Evolutionary conservation across 306 rosid species (phyloP).

Genomic region (Adenanthera pavonina): DNA sequence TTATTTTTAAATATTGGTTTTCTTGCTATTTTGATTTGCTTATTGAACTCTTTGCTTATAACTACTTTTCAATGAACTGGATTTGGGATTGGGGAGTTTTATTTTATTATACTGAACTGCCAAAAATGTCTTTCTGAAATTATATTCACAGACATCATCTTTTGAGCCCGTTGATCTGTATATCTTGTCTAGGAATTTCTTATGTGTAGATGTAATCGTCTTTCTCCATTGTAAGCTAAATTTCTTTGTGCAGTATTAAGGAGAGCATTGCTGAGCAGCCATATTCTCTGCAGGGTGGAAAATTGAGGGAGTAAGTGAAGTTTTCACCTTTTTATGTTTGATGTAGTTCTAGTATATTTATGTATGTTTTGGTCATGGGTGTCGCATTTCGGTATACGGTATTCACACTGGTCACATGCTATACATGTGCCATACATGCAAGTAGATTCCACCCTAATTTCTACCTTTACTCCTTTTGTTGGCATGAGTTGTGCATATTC

Average conservation of each 20-base stretch:
- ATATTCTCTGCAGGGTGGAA: conserved; percentile 74
- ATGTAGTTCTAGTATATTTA: conserved; percentile 9
- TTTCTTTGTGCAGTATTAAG: conserved; percentile 72
- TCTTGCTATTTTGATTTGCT: conserved; percentile 32
- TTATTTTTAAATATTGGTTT: conserved; percentile 31
- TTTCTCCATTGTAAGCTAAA: conserved; percentile 32
- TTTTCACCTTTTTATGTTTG: conserved; percentile 21
- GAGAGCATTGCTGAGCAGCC: conserved; percentile 97
- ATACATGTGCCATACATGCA: not conserved
- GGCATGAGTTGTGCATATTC: not conserved
- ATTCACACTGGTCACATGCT: no score
- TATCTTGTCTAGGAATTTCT: not conserved
- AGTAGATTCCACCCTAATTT: not conserved
- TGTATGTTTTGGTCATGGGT: not conserved
- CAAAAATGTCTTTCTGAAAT: not conserved
- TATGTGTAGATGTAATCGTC: conserved; percentile 13
- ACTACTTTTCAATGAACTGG: not conserved
- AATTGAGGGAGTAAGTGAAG: conserved; percentile 88
- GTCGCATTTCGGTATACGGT: no score
- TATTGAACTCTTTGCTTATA: conserved; percentile 7
- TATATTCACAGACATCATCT: conserved; percentile 7
- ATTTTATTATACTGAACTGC: conserved; percentile 9
- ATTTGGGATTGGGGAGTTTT: not conserved
- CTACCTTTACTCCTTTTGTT: not conserved
- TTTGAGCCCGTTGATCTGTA: conserved; percentile 36